phyloP scores from a whole-genome alignment of 139 green algal genomes.

The Chlorella sorokiniana region DNA sequence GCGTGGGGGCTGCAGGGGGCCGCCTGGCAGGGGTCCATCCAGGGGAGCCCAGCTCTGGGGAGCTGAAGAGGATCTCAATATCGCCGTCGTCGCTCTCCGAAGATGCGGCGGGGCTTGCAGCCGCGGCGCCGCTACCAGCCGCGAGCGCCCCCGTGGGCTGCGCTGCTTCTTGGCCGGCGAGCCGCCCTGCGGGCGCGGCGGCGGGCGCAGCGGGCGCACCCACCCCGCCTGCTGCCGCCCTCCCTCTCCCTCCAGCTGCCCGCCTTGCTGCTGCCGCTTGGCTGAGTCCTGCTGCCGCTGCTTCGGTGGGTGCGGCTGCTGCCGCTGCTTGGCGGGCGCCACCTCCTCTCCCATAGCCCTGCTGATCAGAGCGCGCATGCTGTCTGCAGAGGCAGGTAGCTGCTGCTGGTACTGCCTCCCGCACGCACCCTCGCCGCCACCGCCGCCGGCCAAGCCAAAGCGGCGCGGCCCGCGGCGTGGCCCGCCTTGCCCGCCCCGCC shows the following conservation, averaged over 20 bases:
- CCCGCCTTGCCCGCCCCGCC: neutral
- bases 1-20: no score
- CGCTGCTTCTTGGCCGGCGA: conserved; percentile 9
- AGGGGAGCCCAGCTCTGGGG: neutral
- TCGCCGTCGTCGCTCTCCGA: neutral
- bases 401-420: neutral
- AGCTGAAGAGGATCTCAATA: conserved; percentile 1
- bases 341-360: neutral
- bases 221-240: neutral
- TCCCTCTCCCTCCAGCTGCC: neutral
- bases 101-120: neutral
- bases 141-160: neutral
- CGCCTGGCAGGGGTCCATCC: no score
- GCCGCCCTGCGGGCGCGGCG: neutral
- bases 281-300: neutral
- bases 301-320: neutral
- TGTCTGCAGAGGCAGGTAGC: neutral
- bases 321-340: neutral
- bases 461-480: neutral
- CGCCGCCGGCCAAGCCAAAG: neutral
- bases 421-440: neutral
- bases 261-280: neutral
- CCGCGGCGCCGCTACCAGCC: neutral
- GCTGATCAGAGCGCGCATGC: neutral
- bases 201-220: neutral